Percentiles rank a stretch among this genome's conserved stretches.
Conservation (phyloP, 371 early-diverging fungal genomes). For the Mucor circinelloides region DNA sequence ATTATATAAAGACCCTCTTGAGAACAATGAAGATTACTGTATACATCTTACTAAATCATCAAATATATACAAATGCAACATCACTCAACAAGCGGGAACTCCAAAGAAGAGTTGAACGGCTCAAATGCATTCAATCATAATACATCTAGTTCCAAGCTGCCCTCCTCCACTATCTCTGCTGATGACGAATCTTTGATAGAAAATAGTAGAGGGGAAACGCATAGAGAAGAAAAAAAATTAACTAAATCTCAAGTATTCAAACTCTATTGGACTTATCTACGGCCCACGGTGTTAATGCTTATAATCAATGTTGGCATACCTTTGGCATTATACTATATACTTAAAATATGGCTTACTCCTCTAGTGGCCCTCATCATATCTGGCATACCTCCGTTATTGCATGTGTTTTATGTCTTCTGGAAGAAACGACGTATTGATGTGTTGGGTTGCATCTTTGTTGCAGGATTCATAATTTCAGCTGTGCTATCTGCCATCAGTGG, state of each 20-base stretch:
- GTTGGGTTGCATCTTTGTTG: slow-evolving; percentile 41
- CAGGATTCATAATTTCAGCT: slow-evolving; percentile 46
- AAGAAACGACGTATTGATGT: slow-evolving; percentile 35
- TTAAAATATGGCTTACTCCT: slow-evolving; percentile 26
- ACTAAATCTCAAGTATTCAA: slow-evolving; percentile 7
- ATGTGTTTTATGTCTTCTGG: slow-evolving; percentile 28
- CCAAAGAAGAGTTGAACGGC: neutral
- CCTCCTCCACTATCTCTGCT: neutral
- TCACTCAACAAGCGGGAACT: too few relatives aligned
- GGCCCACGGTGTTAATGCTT: slow-evolving; percentile 14
- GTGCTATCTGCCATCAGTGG: slow-evolving; percentile 41
- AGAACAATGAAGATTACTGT: neutral
- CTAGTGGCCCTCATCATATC: slow-evolving; percentile 49
- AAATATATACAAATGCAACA: neutral
- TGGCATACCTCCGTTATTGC: slow-evolving; percentile 49
- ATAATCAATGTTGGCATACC: slow-evolving; percentile 40
- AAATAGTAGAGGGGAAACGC: neutral
- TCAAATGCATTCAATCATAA: neutral
- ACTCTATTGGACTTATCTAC: neutral
- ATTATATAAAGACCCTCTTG: neutral
- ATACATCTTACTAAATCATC: neutral
- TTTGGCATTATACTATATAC: slow-evolving; percentile 38
- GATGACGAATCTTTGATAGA: neutral
- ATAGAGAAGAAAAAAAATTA: neutral
- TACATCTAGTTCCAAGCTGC: neutral